Evolutionary conservation across 257 asterid genomes (phyloP), one percentile per base, ranked within the genome.

Genomic region (Jacaranda copaia): DNA sequence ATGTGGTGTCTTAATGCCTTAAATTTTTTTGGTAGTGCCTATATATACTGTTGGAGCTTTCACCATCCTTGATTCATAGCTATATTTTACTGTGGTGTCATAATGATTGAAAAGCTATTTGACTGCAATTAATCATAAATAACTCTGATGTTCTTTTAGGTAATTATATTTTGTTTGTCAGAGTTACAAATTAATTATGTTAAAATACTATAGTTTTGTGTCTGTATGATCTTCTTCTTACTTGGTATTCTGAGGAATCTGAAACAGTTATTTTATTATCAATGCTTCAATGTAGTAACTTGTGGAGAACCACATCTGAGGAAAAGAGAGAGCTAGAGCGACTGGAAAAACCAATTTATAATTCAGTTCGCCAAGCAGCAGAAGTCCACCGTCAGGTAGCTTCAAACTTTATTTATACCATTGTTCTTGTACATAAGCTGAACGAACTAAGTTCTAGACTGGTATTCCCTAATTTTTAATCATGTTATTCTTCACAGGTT

Each of bases 381-480:
- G 98, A 96, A 85, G 99, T 96, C 80, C 99, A 96, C 83, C 98
- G 99, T 35, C 97, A 96, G 98, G 99, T 95, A 73, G 79, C 77
- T 68, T 68, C 25, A 63, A 67, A n/a, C 46, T 71, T 65, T 35
- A 58, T 53, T 13, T 36, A 11, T 36, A 15, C 63, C 3, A 39
- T 16, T 58, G 7, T 71, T 32, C 18, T 46, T 70, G 72, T 66
- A 59, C 80, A 48, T 59, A 35, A 32, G 51, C 4, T 59, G 25
- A 3, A 58, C 45, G 18, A 60, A 77, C 10, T 55, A 16, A 39
- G 60, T 48, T 55, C n/a, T 60, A 19, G 53, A 45, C 66, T 16
- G 15, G 58, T 59, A 9, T 39, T 61, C 51, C 3, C 3, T 36
- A 48, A 35, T 64, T 49, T 70, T 53, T 73, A 13, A 55, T 43